Evolutionary conservation across 108 stramenopile species (phyloP).

Genomic region (Skeletonema costatum): DNA sequence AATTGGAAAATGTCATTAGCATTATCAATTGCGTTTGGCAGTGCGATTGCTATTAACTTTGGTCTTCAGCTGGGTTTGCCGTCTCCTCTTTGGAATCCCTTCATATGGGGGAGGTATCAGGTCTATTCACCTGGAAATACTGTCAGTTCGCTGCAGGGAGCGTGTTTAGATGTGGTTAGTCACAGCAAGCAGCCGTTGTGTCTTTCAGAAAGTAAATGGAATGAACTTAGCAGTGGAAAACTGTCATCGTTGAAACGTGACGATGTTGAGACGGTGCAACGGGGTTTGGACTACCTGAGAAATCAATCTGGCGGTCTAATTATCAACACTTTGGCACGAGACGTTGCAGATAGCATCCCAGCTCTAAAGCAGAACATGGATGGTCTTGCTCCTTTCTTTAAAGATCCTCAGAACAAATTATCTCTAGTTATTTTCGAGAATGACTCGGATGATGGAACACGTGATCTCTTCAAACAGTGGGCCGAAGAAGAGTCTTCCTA

Average conservation of each 20-base stretch:
- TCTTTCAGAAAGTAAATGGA: slow-evolving; percentile 40
- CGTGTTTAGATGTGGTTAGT: slow-evolving; percentile 35
- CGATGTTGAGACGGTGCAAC: slow-evolving; percentile 49
- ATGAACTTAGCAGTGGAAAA: slow-evolving; percentile 38
- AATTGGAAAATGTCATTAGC: slow-evolving; percentile 41
- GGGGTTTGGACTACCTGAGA: slow-evolving; percentile 44
- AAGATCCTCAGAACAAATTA: slow-evolving; percentile 16
- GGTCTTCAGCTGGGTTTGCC: slow-evolving; percentile 38
- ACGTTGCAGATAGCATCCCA: slow-evolving; percentile 43
- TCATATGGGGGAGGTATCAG: slow-evolving; percentile 46
- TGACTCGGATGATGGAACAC: slow-evolving; percentile 53
- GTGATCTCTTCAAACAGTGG: slow-evolving; percentile 45
- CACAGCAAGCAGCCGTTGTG: slow-evolving; percentile 24
- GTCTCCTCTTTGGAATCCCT: slow-evolving; percentile 39
- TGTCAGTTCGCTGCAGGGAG: slow-evolving; percentile 13
- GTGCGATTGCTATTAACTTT: slow-evolving; percentile 17
- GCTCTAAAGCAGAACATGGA: slow-evolving; percentile 49
- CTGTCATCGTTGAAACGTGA: slow-evolving; percentile 45
- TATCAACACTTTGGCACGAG: slow-evolving; percentile 51
- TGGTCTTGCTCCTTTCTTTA: slow-evolving; percentile 42
- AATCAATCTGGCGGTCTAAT: slow-evolving; percentile 41
- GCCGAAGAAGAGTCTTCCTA: slow-evolving; percentile 23
- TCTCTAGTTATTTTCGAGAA: slow-evolving; percentile 56
- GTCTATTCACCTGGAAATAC: slow-evolving; percentile 29
- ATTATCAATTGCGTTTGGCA: slow-evolving; percentile 16